A percentile compares a stretch with the other conserved stretches of the same genome.
These are phyloP conservation scores for Zoysia japonica DNA, from an alignment of 176 grass and related monocot genomes.

Conservation along the genomic window DNA sequence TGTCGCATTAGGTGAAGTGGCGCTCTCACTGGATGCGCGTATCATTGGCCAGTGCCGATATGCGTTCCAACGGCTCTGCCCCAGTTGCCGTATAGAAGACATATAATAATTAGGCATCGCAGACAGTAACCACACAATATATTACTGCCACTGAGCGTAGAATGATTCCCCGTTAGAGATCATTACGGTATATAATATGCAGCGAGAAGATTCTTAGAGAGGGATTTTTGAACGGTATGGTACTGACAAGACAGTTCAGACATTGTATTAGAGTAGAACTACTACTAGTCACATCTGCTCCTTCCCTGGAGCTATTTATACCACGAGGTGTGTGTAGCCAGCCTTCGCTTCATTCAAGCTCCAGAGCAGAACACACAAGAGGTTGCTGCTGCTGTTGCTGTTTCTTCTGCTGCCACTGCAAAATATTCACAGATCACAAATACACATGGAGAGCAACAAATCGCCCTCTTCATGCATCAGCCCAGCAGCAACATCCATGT, in stretches of 20 bases:
- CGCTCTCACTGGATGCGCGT: background rate
- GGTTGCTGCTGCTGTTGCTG: background rate
- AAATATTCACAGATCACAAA: background rate
- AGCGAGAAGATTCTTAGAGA: slow-evolving; percentile 44
- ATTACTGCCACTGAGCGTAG: background rate
- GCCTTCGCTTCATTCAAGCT: background rate
- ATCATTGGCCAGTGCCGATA: background rate
- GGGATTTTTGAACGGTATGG: background rate
- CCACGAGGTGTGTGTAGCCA: background rate
- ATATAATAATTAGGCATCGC: background rate
- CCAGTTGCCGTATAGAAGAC: slow-evolving; percentile 1
- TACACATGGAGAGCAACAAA: slow-evolving; percentile 43
- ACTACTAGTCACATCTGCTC: background rate
- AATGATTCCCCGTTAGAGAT: slow-evolving; percentile 17
- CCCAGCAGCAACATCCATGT: slow-evolving; percentile 29
- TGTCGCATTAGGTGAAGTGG: slow-evolving; percentile 36
- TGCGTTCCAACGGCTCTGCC: slow-evolving; percentile 19
- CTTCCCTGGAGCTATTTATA: slow-evolving; percentile 41
- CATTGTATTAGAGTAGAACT: background rate
- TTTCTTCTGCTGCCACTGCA: background rate
- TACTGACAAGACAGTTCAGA: slow-evolving; percentile 51
- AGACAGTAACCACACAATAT: background rate
- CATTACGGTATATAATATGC: slow-evolving; percentile 9
- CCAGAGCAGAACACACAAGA: slow-evolving; percentile 1
- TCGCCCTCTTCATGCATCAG: slow-evolving; percentile 42